Base-by-base conservation (phyloP, 495 filamentous ascomycete species). In the Neurospora sp. region DNA sequence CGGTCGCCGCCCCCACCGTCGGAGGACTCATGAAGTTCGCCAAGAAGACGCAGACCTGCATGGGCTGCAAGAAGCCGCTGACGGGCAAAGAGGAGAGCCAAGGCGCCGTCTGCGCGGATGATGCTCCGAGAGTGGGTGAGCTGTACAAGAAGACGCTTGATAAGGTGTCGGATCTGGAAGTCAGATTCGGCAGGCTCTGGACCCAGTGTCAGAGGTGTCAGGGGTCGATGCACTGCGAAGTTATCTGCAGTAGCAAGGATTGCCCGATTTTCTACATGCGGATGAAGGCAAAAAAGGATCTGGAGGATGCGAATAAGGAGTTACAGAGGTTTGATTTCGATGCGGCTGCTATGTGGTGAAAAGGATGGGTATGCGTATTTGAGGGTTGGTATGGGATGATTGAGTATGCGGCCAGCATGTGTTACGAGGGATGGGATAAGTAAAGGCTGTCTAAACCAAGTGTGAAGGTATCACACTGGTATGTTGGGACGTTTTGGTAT, bases 211-310 rank as follows among this genome's bases (percentile, higher is more conserved):
- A 99, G 85, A 87, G 96, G 40, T 99, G 96, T 81, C 96, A 99
- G 83, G 96, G 95, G 17, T 97, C 93, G 80, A 89, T 99, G 87
- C 96, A 99, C 83, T 93, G 91, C 79, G 95, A 99, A 83, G 96
- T 99, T 31, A 98, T 99, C 76, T 99, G 96, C 85, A 93, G 91
- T 48, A 94, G 92, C 76, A 92, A 92, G 78, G 96, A 99, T 83
- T 99, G 96, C 79, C 96, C 96, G 5, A 99, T 99, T 75, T 99
- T 98, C 84, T 99, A 99, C 80, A 99, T 98, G 96, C 91, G 96
- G 5, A 99, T 99, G 96, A 99, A 99, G 85, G 94, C 94, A 36
- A 97, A 97, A 89, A 99, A 98, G 85, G 96, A 99, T 81, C 90
- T 98, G 59, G 94, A 98, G 81, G 96, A 99, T 85, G 90, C 89